Conservation (phyloP, 2,329 filamentous ascomycete species). For the Cryphonectria nitschkei region DNA sequence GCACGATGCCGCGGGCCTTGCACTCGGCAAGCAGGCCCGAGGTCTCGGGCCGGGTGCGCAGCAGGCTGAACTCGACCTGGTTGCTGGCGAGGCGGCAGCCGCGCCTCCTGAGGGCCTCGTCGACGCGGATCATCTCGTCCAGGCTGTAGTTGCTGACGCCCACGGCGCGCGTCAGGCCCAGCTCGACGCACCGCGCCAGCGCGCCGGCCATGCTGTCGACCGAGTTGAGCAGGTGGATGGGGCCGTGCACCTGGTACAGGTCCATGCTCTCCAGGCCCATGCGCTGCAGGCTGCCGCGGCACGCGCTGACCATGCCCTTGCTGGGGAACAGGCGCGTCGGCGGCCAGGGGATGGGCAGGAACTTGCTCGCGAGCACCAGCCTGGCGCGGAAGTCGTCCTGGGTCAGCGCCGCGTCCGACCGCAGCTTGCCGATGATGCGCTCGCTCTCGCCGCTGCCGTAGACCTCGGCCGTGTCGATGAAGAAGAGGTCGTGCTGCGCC, state of each 20-base stretch:
- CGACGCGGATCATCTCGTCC: constrained; percentile 47
- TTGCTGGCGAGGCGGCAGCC: constrained; percentile 46
- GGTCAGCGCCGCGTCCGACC: constrained; percentile 37
- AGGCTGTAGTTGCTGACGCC: constrained; percentile 49
- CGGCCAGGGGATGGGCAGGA: constrained; percentile 37
- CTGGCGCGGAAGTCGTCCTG: constrained; percentile 39
- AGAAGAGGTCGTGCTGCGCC: constrained; percentile 43
- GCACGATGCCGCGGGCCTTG: constrained; percentile 44
- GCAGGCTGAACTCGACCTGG: constrained; percentile 49
- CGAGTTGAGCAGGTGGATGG: constrained; percentile 42
- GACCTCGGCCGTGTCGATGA: constrained; percentile 48
- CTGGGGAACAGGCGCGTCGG: constrained; percentile 26
- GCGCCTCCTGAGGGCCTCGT: constrained; percentile 43
- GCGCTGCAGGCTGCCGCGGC: constrained; percentile 42
- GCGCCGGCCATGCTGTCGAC: constrained; percentile 45
- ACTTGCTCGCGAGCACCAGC: constrained; percentile 48
- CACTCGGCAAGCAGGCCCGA: constrained; percentile 45
- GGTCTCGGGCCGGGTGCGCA: constrained; percentile 46
- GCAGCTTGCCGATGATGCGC: constrained; percentile 40
- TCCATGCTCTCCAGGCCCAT: constrained; percentile 42
- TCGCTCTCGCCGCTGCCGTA: constrained; percentile 48
- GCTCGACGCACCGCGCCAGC: constrained; percentile 47
- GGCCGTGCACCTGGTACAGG: constrained; percentile 46
- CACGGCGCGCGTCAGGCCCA: constrained; percentile 44
- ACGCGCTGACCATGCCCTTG: constrained; percentile 41